Conservation (phyloP, 2,329 filamentous ascomycete genomes). For the Neonectria coccinea region DNA sequence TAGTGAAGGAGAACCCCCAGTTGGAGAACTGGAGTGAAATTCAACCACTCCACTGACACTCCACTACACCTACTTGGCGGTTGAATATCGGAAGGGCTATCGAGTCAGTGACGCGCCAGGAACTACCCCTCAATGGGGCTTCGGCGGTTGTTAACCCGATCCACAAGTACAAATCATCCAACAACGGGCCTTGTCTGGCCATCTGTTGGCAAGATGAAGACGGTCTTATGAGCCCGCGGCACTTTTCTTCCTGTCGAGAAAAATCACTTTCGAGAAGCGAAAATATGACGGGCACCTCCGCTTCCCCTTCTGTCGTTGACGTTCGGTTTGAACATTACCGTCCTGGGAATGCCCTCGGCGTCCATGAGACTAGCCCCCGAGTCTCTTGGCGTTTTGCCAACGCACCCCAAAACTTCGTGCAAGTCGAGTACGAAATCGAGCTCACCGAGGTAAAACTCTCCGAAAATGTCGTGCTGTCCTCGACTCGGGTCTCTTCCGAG, state of each 20-base stretch:
- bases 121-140: constrained; percentile 2
- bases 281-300: constrained; percentile 15
- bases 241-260: no score
- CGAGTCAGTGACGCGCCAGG: no score
- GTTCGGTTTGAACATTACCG: constrained; percentile 32
- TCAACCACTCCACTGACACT: not conserved
- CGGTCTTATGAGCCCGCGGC: not conserved
- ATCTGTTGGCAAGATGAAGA: not conserved
- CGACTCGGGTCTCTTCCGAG: constrained; percentile 10
- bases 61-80: not conserved
- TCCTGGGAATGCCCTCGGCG: constrained; percentile 24
- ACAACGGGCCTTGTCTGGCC: not conserved
- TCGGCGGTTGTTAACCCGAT: constrained; percentile 1
- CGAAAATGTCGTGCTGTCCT: not conserved
- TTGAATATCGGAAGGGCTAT: not conserved
- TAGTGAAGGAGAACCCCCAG: not conserved
- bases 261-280: not conserved
- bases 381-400: constrained; percentile 34
- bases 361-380: constrained; percentile 24
- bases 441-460: constrained; percentile 7
- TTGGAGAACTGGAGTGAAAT: not conserved
- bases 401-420: constrained; percentile 21
- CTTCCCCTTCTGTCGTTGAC: constrained; percentile 20
- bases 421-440: constrained; percentile 33
- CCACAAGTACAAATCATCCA: constrained; percentile 2